These are phyloP conservation scores for Penicillium sp. DNA, from an alignment of 2,329 filamentous ascomycete genomes.

Conservation along the genomic window DNA sequence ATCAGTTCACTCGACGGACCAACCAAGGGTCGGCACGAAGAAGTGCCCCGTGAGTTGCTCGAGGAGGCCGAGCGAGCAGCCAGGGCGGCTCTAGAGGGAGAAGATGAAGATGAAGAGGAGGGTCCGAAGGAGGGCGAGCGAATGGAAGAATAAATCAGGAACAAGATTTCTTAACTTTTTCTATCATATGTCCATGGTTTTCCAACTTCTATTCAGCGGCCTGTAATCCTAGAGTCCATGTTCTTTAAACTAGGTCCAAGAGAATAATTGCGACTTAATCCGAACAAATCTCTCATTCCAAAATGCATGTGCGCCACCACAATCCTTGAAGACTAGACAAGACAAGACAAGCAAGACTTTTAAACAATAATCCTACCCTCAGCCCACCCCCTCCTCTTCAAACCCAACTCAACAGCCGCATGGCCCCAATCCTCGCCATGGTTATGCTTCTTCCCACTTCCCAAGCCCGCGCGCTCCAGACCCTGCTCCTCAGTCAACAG, in stretches of 20 bases:
- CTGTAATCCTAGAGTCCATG: neutral
- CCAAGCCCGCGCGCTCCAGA: conserved; percentile 73
- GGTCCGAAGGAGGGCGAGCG: conserved; percentile 61
- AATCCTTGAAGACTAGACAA: neutral
- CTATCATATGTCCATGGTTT: neutral
- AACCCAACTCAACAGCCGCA: conserved; percentile 88
- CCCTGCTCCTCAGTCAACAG: conserved; percentile 87
- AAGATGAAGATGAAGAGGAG: conserved; percentile 72
- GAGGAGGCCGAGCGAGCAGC: conserved; percentile 92
- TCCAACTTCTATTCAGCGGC: neutral
- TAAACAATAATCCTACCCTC: conserved; percentile 55
- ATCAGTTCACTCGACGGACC: conserved; percentile 80
- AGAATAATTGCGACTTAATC: neutral
- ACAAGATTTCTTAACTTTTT: conserved; percentile 13
- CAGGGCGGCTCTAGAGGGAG: conserved; percentile 82
- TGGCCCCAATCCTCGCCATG: conserved; percentile 95
- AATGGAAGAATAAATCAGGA: conserved; percentile 73
- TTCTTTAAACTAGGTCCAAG: neutral
- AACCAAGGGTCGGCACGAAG: conserved; percentile 87
- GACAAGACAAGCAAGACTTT: neutral
- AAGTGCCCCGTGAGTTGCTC: conserved; percentile 83
- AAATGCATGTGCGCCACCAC: neutral
- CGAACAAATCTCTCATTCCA: neutral
- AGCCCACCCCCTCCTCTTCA: conserved; percentile 81
- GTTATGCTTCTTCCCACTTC: conserved; percentile 62